These are phyloP conservation scores for Rosa lucieae DNA, from an alignment of 306 rosid genomes.

Conservation along the genomic window DNA sequence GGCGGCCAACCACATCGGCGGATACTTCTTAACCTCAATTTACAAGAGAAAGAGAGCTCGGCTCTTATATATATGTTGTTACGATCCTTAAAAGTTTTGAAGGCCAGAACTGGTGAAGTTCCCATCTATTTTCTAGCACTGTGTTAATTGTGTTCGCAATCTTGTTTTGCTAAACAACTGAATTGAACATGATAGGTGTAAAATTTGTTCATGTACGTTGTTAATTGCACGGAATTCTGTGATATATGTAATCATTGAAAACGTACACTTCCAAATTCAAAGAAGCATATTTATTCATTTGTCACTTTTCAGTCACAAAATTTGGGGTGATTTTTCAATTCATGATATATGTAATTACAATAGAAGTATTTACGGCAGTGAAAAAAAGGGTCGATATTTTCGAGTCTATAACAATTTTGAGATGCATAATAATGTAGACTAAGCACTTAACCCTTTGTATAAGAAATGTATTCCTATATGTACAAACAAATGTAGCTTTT, in stretches of 20 bases:
- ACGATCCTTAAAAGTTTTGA: slow-evolving; percentile 1
- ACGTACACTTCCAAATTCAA: not conserved
- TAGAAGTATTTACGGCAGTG: too few relatives aligned
- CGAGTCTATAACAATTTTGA: too few relatives aligned
- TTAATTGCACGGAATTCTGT: not conserved
- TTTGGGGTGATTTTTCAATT: too few relatives aligned
- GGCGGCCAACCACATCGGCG: slow-evolving; percentile 56
- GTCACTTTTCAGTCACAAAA: too few relatives aligned
- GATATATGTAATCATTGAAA: not conserved
- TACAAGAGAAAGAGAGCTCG: slow-evolving; percentile 2
- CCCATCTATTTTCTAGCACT: not conserved
- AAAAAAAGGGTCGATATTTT: too few relatives aligned
- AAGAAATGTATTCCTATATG: too few relatives aligned
- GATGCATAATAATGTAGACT: too few relatives aligned
- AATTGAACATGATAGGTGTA: not conserved
- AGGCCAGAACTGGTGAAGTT: slow-evolving; percentile 14
- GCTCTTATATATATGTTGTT: slow-evolving; percentile 23
- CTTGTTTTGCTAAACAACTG: not conserved
- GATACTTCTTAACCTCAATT: slow-evolving; percentile 45
- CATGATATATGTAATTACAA: too few relatives aligned
- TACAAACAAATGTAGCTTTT: too few relatives aligned
- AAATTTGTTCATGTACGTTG: not conserved
- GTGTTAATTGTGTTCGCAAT: not conserved
- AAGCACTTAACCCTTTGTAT: too few relatives aligned
- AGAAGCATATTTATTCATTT: not conserved